A percentile compares a stretch with the other conserved stretches of the same genome.
These are phyloP conservation scores for Coffea humblotiana DNA, from an alignment of 305 asterid species.

Conservation along the genomic window DNA sequence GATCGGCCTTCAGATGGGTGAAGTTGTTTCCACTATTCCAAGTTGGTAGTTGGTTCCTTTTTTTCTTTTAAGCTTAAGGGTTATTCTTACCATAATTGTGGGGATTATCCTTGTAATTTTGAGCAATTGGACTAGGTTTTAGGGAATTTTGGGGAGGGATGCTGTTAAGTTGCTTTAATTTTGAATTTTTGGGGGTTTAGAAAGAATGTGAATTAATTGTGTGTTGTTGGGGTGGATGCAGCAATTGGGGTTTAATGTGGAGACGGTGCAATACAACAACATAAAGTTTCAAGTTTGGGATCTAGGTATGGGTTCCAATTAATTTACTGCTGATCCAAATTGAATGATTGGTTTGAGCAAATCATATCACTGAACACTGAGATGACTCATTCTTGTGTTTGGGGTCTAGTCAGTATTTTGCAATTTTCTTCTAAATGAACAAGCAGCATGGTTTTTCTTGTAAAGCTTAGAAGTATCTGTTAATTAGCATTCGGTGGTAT, in stretches of 20 bases:
- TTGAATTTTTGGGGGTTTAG: not conserved
- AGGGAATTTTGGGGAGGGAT: not conserved
- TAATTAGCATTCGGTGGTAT: not conserved
- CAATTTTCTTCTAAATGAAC: too few species aligned
- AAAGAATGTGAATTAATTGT: conserved; percentile 17
- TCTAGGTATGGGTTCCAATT: conserved; percentile 55
- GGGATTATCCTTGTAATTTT: not conserved
- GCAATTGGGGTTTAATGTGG: conserved; percentile 99
- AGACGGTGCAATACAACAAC: conserved; percentile 89
- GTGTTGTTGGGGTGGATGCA: conserved; percentile 43
- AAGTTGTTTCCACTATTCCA: conserved; percentile 93
- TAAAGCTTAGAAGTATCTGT: not conserved
- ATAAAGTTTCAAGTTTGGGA: conserved; percentile 99
- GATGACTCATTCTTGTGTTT: too few species aligned
- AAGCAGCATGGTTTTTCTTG: not conserved
- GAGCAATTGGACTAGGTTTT: not conserved
- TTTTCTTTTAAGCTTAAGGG: not conserved
- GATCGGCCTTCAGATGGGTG: conserved; percentile 99
- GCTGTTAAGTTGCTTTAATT: not conserved
- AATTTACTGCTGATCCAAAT: not conserved
- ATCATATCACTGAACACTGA: not conserved
- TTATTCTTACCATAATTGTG: not conserved
- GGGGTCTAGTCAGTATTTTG: not conserved
- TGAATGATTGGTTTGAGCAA: not conserved
- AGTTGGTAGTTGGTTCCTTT: conserved; percentile 43